Base-by-base conservation (phyloP, 257 asterid genomes). In the Anisodus acutangulus region DNA sequence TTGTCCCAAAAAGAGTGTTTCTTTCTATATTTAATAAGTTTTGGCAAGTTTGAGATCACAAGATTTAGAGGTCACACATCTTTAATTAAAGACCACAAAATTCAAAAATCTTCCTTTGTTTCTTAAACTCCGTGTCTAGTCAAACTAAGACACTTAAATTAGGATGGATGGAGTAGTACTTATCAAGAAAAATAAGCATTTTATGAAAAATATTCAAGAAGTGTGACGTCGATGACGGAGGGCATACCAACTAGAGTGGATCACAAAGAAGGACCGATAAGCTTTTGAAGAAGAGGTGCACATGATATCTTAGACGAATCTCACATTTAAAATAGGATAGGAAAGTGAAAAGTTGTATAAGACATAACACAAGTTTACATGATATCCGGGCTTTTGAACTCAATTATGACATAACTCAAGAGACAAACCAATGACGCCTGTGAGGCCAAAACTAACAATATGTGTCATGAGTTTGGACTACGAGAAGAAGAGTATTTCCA, bases 401-500 rank as follows among this genome's bases (percentile, higher is more conserved):
- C 7, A 6, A 1, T 15, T 6, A 13, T 3, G 8, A 16, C 15
- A 0, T 69, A 8, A 1, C 15, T 69, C 8, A 39, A 39, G 16
- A 0, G 0, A 16, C 1, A 69, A 16, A 39, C 8, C 0, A 8
- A 0, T 16, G 0, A 69, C 0, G 17, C 1, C 2, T 0, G 0
- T 69, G 39, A 0, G 39, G 16, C 7, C 8, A 39, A 69, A 39
- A 13, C 15, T 2, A 3, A 69, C 4, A 39, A 16, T 69, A 69
- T 0, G 1, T 39, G 31, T 0, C 4, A 16, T 39, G 78, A 68
- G 0, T 39, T 68, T 68, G 7, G 0, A 0, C 5, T 0, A 0
- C 9, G 7, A 8, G 0, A 4, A 0, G 17, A 74, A 47, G 3
- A 6, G 62, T 49, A 74, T 74, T 22, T 78, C 5, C 22, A 7